Evolutionary conservation across 2,329 filamentous ascomycete species (phyloP).

Genomic region (Epichloe sp.): DNA sequence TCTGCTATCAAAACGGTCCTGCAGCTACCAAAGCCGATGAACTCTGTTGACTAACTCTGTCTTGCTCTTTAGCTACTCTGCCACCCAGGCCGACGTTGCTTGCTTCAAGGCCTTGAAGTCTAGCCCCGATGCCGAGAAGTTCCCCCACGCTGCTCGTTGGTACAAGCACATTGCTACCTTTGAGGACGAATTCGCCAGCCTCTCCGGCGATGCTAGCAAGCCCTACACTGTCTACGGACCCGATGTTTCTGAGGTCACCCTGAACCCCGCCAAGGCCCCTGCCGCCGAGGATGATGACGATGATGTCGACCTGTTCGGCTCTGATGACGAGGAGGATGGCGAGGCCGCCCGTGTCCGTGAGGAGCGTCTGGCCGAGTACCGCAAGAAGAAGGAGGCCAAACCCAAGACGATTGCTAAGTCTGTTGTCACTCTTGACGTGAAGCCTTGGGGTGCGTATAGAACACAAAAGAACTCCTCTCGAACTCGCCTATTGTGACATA

Average conservation of each 20-base stretch:
- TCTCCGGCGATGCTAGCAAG: conserved; percentile 84
- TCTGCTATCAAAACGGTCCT: not conserved
- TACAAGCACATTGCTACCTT: conserved; percentile 96
- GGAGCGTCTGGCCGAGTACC: conserved; percentile 85
- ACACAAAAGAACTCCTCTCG: not conserved
- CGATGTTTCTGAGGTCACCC: conserved; percentile 59
- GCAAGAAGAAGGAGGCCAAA: conserved; percentile 93
- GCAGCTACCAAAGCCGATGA: not conserved
- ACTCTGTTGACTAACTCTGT: not conserved
- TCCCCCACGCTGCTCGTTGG: conserved; percentile 86
- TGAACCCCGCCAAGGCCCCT: conserved; percentile 78
- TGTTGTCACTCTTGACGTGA: conserved; percentile 87
- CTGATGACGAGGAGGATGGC: conserved; percentile 82
- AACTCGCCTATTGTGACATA: not conserved
- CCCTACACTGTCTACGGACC: conserved; percentile 85
- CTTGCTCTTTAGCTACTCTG: conserved; percentile 32
- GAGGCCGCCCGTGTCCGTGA: conserved; percentile 76
- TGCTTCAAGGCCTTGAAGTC: conserved; percentile 79
- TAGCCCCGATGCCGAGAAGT: conserved; percentile 70
- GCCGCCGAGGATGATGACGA: conserved; percentile 56
- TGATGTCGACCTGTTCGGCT: conserved; percentile 87
- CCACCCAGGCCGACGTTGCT: conserved; percentile 92
- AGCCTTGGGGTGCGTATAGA: conserved; percentile 75
- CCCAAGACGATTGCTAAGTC: conserved; percentile 90
- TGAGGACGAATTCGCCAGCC: conserved; percentile 81